Conservation (phyloP, 176 grass and related monocot species). For the Hsuehochloa calcarea region DNA sequence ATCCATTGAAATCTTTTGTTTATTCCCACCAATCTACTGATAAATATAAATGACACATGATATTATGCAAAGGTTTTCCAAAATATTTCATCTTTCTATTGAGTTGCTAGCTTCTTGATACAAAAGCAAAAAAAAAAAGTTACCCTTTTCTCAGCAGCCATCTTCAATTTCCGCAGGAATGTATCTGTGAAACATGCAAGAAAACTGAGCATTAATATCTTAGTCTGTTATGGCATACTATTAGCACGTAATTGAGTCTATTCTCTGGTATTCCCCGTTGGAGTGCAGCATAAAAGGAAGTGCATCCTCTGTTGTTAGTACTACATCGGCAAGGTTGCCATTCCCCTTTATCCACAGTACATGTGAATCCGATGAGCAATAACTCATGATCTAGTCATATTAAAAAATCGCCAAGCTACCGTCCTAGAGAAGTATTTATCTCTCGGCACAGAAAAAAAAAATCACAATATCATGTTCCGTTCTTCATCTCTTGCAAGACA, state of each 20-base stretch:
- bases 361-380: background rate
- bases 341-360: background rate
- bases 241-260: background rate
- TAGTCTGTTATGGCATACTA: background rate
- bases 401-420: background rate
- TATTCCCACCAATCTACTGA: background rate
- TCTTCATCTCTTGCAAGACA: background rate
- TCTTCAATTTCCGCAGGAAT: constrained; percentile 73
- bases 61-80: background rate
- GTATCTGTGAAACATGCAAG: constrained; percentile 45
- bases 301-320: background rate
- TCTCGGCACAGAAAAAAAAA: background rate
- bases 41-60: background rate
- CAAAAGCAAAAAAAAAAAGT: constrained; percentile 9
- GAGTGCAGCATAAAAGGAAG: background rate
- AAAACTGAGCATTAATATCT: constrained; percentile 23
- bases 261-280: background rate
- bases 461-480: background rate
- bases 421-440: background rate
- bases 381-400: background rate
- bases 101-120: background rate
- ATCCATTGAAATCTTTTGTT: background rate
- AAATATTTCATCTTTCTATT: background rate
- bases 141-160: constrained; percentile 81
- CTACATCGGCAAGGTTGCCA: background rate